These are phyloP conservation scores for Sphaerulina vaccinii DNA, from an alignment of 2,329 filamentous ascomycete species.

Conservation along the genomic window DNA sequence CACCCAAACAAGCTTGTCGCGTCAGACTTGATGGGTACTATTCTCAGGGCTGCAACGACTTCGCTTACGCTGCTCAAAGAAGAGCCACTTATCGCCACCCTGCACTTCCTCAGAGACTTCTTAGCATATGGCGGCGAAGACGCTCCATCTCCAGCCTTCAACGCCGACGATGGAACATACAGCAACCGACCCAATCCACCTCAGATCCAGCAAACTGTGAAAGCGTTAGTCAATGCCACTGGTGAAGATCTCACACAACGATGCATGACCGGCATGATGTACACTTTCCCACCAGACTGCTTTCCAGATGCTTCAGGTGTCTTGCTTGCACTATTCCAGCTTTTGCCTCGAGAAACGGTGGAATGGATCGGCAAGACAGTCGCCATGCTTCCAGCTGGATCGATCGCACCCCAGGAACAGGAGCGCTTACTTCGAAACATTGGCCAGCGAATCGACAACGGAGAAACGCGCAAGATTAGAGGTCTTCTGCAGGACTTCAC, in stretches of 20 bases:
- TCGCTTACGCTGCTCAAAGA: slow-evolving; percentile 86
- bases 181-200: slow-evolving; percentile 58
- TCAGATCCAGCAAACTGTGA: slow-evolving; percentile 71
- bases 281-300: slow-evolving; percentile 92
- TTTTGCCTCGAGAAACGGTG: slow-evolving; percentile 76
- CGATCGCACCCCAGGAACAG: slow-evolving; percentile 75
- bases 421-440: slow-evolving; percentile 79
- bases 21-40: slow-evolving; percentile 74
- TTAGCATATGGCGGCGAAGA: slow-evolving; percentile 83
- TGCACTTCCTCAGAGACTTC: slow-evolving; percentile 90
- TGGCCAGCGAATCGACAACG: slow-evolving; percentile 66
- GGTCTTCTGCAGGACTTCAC: slow-evolving; percentile 93
- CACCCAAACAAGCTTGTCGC: slow-evolving; percentile 82
- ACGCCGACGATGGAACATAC: slow-evolving; percentile 47
- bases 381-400: slow-evolving; percentile 77
- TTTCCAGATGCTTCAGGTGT: slow-evolving; percentile 93
- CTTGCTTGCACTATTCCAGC: slow-evolving; percentile 83
- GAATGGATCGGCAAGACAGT: slow-evolving; percentile 83
- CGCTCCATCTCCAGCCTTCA: slow-evolving; percentile 59
- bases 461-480: slow-evolving; percentile 75
- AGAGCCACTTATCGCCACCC: slow-evolving; percentile 83
- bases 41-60: slow-evolving; percentile 83
- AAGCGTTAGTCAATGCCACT: slow-evolving; percentile 65
- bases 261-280: slow-evolving; percentile 97
- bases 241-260: slow-evolving; percentile 78